Conservation (phyloP, 2,329 filamentous ascomycete species). For the Penicillium hordei region DNA sequence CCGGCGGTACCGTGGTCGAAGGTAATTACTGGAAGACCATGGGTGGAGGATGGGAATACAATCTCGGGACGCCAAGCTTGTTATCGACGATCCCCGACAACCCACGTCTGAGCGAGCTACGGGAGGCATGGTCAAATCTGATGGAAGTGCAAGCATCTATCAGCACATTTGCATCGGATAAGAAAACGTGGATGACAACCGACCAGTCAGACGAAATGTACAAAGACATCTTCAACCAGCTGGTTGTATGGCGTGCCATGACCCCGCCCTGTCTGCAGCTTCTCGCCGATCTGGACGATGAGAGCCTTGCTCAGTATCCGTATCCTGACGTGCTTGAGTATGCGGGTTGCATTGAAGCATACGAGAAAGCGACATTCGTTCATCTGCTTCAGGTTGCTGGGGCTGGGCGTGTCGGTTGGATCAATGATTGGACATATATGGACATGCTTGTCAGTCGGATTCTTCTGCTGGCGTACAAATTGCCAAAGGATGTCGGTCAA, state of each 20-base stretch:
- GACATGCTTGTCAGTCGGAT: constrained; percentile 34
- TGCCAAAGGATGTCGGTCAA: constrained; percentile 37
- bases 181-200: constrained; percentile 29
- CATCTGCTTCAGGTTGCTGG: constrained; percentile 36
- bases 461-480: constrained; percentile 29
- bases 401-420: constrained; percentile 30
- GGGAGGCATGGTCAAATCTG: constrained; percentile 34
- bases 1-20: constrained; percentile 39
- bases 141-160: constrained; percentile 38
- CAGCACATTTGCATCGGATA: constrained; percentile 35
- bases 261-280: constrained; percentile 31
- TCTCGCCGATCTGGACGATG: constrained; percentile 31
- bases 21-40: constrained; percentile 42
- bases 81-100: constrained; percentile 25
- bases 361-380: constrained; percentile 39
- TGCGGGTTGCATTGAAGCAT: constrained; percentile 38
- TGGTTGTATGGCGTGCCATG: constrained; percentile 33
- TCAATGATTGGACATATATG: constrained; percentile 26
- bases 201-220: constrained; percentile 34
- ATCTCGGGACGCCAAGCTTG: constrained; percentile 35
- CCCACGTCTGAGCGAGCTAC: constrained; percentile 28
- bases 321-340: constrained; percentile 37
- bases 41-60: constrained; percentile 42
- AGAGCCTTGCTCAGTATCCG: constrained; percentile 28
- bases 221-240: constrained; percentile 28